Evolutionary conservation across 768 basidiomycete genomes (phyloP).

Genomic region (Daedaleopsis sinensis): DNA sequence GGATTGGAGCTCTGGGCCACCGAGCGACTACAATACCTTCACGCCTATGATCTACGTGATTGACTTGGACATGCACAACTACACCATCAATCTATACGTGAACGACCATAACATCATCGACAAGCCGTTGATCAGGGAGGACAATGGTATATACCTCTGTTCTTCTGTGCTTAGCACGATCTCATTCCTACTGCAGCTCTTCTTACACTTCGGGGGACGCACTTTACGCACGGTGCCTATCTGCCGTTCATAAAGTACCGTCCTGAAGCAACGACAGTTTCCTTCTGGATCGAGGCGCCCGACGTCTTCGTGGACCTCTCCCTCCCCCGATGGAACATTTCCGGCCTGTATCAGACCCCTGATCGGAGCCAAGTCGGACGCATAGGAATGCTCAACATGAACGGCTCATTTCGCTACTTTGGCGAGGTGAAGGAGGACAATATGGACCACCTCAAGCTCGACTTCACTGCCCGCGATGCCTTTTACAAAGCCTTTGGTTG

Average conservation of each 20-base stretch:
- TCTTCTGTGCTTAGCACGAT: neutral
- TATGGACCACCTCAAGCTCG: slow-evolving; percentile 76
- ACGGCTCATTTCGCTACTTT: slow-evolving; percentile 78
- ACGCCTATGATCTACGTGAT: slow-evolving; percentile 80
- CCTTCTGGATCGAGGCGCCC: slow-evolving; percentile 64
- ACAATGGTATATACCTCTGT: slow-evolving; percentile 66
- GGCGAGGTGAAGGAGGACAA: slow-evolving; percentile 66
- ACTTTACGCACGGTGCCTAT: slow-evolving; percentile 49
- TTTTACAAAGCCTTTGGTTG: slow-evolving; percentile 80
- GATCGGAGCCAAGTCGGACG: slow-evolving; percentile 66
- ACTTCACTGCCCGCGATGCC: slow-evolving; percentile 56
- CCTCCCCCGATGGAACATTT: slow-evolving; percentile 90
- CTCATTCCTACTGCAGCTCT: slow-evolving; percentile 54
- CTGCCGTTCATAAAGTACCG: slow-evolving; percentile 76
- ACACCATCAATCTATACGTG: slow-evolving; percentile 76
- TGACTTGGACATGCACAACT: slow-evolving; percentile 73
- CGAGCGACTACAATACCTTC: slow-evolving; percentile 79
- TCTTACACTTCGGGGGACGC: slow-evolving; percentile 63
- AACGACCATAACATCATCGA: slow-evolving; percentile 99
- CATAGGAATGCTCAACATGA: slow-evolving; percentile 55
- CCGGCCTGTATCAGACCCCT: slow-evolving; percentile 64
- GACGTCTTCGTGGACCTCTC: slow-evolving; percentile 61
- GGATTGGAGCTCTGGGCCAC: slow-evolving; percentile 88
- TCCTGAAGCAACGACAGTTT: slow-evolving; percentile 65
- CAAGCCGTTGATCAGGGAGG: slow-evolving; percentile 76